These are phyloP conservation scores for Talaromyces sp. DNA, from an alignment of 2,329 filamentous ascomycete species.

Conservation along the genomic window DNA sequence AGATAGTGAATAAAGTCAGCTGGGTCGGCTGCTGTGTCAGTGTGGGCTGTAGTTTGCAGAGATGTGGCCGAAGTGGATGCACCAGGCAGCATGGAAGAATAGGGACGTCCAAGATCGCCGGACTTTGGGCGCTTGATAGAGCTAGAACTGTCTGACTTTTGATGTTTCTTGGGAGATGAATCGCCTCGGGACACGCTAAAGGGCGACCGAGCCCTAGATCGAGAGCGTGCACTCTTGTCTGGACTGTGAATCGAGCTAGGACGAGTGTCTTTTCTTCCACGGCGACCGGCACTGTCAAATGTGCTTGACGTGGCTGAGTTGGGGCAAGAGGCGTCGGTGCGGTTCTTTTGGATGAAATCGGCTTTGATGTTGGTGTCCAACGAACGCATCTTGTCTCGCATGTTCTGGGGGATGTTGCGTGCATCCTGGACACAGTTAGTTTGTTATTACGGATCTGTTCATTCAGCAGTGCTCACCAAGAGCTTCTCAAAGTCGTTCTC, in stretches of 20 bases:
- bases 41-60: constrained; percentile 57
- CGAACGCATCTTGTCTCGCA: constrained; percentile 90
- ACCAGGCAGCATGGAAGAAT: constrained; percentile 52
- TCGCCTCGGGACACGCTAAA: constrained; percentile 73
- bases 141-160: constrained; percentile 59
- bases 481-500: constrained; percentile 60
- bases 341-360: constrained; percentile 89
- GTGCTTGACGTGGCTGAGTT: constrained; percentile 20
- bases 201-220: constrained; percentile 60
- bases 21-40: constrained; percentile 68
- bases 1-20: constrained; percentile 83
- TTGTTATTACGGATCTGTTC: constrained; percentile 44
- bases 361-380: constrained; percentile 86
- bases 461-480: constrained; percentile 51
- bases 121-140: constrained; percentile 68
- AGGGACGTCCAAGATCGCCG: constrained; percentile 59
- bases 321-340: constrained; percentile 55
- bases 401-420: constrained; percentile 87
- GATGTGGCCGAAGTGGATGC: constrained; percentile 50
- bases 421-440: constrained; percentile 57
- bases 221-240: constrained; percentile 39
- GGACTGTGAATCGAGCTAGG: constrained; percentile 35
- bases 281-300: constrained; percentile 23
- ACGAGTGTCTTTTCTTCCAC: constrained; percentile 36
- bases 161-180: constrained; percentile 63